phyloP scores from a whole-genome alignment of 352 stramenopile species.

The Phytophthora kernoviae region DNA sequence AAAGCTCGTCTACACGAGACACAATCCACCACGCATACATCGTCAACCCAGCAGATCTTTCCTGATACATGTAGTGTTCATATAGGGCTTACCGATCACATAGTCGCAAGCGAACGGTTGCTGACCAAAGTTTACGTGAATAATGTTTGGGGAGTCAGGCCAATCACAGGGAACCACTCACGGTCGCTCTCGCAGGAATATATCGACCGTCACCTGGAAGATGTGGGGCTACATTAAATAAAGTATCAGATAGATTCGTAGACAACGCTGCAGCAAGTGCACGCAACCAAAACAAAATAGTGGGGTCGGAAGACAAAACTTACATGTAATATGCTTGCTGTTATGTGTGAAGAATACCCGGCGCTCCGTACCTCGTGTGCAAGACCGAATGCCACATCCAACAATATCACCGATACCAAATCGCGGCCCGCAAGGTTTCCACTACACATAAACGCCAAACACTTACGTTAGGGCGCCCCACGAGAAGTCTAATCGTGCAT shows the following conservation, averaged over 20 bases:
- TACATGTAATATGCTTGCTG: conserved; percentile 49
- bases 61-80: conserved; percentile 1
- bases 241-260: too few relatives aligned
- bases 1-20: conserved; percentile 61
- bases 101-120: conserved; percentile 61
- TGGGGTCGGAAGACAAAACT: conserved; percentile 10
- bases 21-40: too few relatives aligned
- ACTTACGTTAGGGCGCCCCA: too few relatives aligned
- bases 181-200: conserved; percentile 30
- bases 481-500: too few relatives aligned
- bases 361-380: conserved; percentile 29
- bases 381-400: conserved; percentile 63
- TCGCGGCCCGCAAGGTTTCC: conserved; percentile 44
- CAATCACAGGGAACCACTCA: conserved; percentile 77
- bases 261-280: too few relatives aligned
- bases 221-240: conserved; percentile 10
- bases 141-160: conserved; percentile 64
- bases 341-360: conserved; percentile 79
- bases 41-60: not conserved
- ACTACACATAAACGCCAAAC: conserved; percentile 33
- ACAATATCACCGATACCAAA: conserved; percentile 74
- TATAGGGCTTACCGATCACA: conserved; percentile 25
- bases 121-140: conserved; percentile 84
- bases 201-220: conserved; percentile 19
- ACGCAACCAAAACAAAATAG: too few relatives aligned